Evolutionary conservation across 768 basidiomycete genomes (phyloP).

Genomic region (Kwoniella sp.): DNA sequence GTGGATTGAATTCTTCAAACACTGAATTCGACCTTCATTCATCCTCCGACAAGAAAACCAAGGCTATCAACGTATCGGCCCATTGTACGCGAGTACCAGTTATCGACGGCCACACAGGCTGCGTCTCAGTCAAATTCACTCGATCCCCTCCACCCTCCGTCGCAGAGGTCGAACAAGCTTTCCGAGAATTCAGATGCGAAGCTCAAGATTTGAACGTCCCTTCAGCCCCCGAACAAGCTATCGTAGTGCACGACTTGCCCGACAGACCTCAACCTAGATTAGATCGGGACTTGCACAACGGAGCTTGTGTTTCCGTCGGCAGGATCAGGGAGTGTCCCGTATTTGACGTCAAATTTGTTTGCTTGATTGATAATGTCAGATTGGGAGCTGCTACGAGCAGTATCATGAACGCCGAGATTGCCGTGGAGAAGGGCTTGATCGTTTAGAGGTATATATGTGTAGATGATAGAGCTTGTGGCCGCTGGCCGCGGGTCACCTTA

Average conservation of each 20-base stretch:
- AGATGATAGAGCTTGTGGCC: no score
- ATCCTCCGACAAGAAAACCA: constrained; percentile 47
- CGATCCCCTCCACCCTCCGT: constrained; percentile 77
- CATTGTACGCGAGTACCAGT: constrained; percentile 94
- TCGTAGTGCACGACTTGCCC: constrained; percentile 87
- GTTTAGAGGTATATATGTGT: constrained; percentile 11
- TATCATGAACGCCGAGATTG: constrained; percentile 95
- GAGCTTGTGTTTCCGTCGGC: constrained; percentile 88
- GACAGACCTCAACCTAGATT: constrained; percentile 93
- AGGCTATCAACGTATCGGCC: constrained; percentile 83
- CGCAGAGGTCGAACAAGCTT: constrained; percentile 81
- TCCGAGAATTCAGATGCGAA: constrained; percentile 72
- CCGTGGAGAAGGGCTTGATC: constrained; percentile 70
- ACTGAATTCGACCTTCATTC: constrained; percentile 83
- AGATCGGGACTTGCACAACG: constrained; percentile 85
- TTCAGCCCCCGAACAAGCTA: constrained; percentile 77
- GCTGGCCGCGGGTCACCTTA: no score
- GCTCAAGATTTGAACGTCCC: constrained; percentile 72
- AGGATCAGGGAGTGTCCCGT: constrained; percentile 87
- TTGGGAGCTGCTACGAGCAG: constrained; percentile 96
- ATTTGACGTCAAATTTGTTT: constrained; percentile 92
- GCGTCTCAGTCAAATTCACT: constrained; percentile 82
- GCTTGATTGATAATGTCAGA: constrained; percentile 87
- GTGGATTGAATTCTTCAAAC: constrained; percentile 65
- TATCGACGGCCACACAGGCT: constrained; percentile 90